These are phyloP conservation scores for Aspergillus piperis DNA, from an alignment of 2,329 filamentous ascomycete genomes.

Conservation along the genomic window DNA sequence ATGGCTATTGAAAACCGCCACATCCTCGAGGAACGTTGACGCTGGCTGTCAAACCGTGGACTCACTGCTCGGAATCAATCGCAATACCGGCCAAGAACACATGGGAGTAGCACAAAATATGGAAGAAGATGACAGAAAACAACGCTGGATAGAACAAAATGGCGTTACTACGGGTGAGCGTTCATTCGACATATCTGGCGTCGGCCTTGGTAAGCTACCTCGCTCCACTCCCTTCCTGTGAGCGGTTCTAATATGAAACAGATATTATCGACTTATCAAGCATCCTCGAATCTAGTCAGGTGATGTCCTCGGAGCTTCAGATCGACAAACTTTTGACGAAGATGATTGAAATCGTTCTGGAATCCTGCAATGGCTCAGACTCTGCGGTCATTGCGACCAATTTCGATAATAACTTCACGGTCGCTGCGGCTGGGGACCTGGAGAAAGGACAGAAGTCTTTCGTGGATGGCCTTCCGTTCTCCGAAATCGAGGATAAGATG, in stretches of 20 bases:
- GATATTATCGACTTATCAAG: slow-evolving; percentile 66
- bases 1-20: slow-evolving; percentile 60
- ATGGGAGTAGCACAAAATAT: slow-evolving; percentile 32
- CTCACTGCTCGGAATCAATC: slow-evolving; percentile 47
- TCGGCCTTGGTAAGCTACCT: slow-evolving; percentile 38
- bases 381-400: slow-evolving; percentile 63
- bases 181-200: slow-evolving; percentile 44
- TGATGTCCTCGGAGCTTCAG: slow-evolving; percentile 65
- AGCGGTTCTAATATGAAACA: slow-evolving; percentile 44
- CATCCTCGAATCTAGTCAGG: slow-evolving; percentile 65
- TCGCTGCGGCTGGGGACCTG: slow-evolving; percentile 62
- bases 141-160: slow-evolving; percentile 47
- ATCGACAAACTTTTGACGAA: slow-evolving; percentile 64
- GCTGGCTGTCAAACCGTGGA: slow-evolving; percentile 59
- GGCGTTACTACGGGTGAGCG: slow-evolving; percentile 40
- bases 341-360: slow-evolving; percentile 65
- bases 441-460: slow-evolving; percentile 58
- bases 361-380: slow-evolving; percentile 62
- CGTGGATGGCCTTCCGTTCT: slow-evolving; percentile 57
- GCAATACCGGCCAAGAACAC: slow-evolving; percentile 34
- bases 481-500: slow-evolving; percentile 59
- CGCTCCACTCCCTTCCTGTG: background rate
- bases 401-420: slow-evolving; percentile 60
- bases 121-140: slow-evolving; percentile 44
- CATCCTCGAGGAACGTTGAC: slow-evolving; percentile 54